These are phyloP conservation scores for Verticillium isaacii DNA, from an alignment of 2,329 filamentous ascomycete genomes.

Conservation along the genomic window DNA sequence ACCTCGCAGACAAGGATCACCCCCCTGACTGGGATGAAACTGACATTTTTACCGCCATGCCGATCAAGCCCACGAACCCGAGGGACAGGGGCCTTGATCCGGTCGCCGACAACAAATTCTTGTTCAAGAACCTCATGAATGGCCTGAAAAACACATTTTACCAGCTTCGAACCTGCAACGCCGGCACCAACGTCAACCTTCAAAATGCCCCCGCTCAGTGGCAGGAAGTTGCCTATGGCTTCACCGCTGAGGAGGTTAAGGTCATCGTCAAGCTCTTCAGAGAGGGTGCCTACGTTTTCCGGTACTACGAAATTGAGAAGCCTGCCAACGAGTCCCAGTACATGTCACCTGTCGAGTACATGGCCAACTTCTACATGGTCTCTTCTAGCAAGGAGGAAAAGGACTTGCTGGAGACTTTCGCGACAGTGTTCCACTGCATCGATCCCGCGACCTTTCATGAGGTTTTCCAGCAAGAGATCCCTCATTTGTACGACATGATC, in stretches of 20 bases:
- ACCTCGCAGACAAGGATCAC: conserved; percentile 74
- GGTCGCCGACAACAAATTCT: conserved; percentile 93
- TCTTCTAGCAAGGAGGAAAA: conserved; percentile 96
- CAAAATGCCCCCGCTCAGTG: conserved; percentile 82
- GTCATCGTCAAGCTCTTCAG: conserved; percentile 97
- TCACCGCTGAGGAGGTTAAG: conserved; percentile 93
- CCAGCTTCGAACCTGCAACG: conserved; percentile 87
- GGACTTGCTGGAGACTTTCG: conserved; percentile 93
- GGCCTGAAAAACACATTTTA: conserved; percentile 96
- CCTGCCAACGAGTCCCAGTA: conserved; percentile 66
- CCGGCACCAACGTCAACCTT: conserved; percentile 62
- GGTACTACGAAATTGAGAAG: conserved; percentile 92
- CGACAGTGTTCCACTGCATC: conserved; percentile 96
- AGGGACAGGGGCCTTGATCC: conserved; percentile 86
- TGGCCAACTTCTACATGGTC: conserved; percentile 92
- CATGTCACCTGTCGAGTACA: conserved; percentile 81
- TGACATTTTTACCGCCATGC: conserved; percentile 93
- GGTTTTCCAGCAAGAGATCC: conserved; percentile 96
- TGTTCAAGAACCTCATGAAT: conserved; percentile 95
- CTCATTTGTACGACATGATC: conserved; percentile 94
- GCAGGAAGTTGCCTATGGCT: conserved; percentile 93
- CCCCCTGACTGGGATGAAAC: conserved; percentile 96
- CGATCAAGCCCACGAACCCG: conserved; percentile 91
- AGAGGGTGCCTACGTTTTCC: conserved; percentile 92
- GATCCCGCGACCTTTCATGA: conserved; percentile 98